Evolutionary conservation across 2,329 filamentous ascomycete species (phyloP), one percentile per base, ranked within the genome.

Genomic region (Botrytis tulipae): DNA sequence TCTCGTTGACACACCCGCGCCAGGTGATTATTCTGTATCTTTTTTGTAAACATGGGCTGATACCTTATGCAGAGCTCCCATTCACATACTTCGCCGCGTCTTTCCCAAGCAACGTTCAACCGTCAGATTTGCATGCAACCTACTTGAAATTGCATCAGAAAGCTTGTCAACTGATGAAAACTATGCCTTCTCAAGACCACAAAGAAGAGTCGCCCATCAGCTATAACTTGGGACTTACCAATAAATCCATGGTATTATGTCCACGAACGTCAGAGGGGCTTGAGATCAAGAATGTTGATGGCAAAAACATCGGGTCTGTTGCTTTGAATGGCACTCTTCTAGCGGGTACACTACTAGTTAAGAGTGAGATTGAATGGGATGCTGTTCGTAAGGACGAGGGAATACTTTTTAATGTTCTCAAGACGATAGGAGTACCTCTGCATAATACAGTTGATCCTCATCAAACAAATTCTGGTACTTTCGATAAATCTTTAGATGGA

Each of bases 161-260:
- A 69, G 79, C 79, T 51, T 74, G 72, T 35, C 51, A 46, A 37
- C 37, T 74, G n/a, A 70, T 69, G 51, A 6, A 65, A 42, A 18
- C 7, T 4, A 32, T 10, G 3, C 44, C 7, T 35, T 40, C 37
- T 40, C 20, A 25, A 54, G 42, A 46, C 57, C 29, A 29, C 35
- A 46, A 68, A 25, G n/a, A 57, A 12, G 73, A 75, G 65, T 85
- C 87, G 0, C 78, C 77, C n/a, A 88, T 91, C 66, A 90, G 88
- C 80, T 91, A 91, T 80, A 91, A 91, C 78, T 81, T 91, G 76
- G 89, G 86, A 68, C 84, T 91, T 82, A 91, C 89, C 32, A 82
- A 83, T 73, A 81, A 81, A 25, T 83, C 82, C 0, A 84, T 91
- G 79, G 87, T 87, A 0, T 74, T 91, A 1, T 86, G 86, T 74